phyloP scores from a whole-genome alignment of 306 rosid genomes.

The Vigna angularis region DNA sequence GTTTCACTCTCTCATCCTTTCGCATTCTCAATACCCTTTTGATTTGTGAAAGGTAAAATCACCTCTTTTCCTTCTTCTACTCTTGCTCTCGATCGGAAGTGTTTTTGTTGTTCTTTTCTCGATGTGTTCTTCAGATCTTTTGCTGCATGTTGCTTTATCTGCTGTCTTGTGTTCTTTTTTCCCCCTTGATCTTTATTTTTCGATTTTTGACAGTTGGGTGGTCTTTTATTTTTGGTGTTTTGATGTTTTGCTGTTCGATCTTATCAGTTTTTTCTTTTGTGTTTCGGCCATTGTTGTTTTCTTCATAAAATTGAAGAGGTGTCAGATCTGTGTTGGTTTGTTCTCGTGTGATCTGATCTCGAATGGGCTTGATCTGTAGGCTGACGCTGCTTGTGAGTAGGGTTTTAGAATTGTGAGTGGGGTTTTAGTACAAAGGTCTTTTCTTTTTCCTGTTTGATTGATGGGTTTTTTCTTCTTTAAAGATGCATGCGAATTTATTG shows the following conservation, averaged over 20 bases:
- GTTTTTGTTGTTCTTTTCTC: not conserved
- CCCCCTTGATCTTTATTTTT: fast-evolving
- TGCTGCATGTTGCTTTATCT: not conserved
- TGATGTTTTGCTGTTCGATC: not conserved
- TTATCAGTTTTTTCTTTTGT: not conserved
- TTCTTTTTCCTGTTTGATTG: not conserved
- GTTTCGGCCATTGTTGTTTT: not conserved
- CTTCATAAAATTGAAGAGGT: not conserved
- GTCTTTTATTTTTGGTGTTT: not conserved
- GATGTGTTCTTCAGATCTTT: slow-evolving; percentile 16
- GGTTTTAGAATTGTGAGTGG: not conserved
- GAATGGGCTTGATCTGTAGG: slow-evolving; percentile 28
- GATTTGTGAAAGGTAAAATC: slow-evolving; percentile 45
- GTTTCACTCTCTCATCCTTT: slow-evolving; percentile 28
- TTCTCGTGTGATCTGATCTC: slow-evolving; percentile 4
- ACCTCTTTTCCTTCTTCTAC: no score
- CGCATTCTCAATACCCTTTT: slow-evolving; percentile 34
- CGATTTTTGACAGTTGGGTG: not conserved
- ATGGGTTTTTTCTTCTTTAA: not conserved
- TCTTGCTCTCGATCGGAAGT: slow-evolving; percentile 8
- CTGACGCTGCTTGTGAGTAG: not conserved
- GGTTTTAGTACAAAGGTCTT: not conserved
- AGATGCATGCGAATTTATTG: not conserved
- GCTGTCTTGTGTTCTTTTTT: not conserved
- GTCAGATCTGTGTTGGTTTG: slow-evolving; percentile 16